Evolutionary conservation across 2,329 filamentous ascomycete species (phyloP), one percentile per base, ranked within the genome.

Genomic region (Ascochyta lentis): DNA sequence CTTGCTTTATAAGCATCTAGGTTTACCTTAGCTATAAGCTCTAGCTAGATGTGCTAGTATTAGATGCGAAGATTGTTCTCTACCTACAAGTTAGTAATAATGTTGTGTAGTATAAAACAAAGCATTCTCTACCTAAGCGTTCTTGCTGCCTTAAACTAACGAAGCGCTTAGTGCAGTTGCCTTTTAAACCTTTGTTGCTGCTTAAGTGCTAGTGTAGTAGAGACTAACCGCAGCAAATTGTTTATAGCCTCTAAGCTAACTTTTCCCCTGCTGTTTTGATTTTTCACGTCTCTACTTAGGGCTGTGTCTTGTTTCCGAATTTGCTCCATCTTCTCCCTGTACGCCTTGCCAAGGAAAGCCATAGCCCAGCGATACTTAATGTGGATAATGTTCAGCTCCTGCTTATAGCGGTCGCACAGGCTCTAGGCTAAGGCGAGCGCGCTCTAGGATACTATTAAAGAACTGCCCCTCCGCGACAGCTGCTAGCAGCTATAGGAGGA

Each of bases 331-430:
- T 44, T 47, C 42, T 49, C 24, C 13, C 22, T 35, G 31, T 43
- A 50, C 3, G 39, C 39, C 39, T 43, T 37, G 47, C 39, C 7
- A 8, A 50, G 47, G 23, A 41, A 48, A 35, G 35, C 42, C 24
- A 19, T 27, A 3, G 48, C 42, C 54, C 16, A 56, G 49, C 42
- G 22, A 31, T 34, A 51, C 24, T 38, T 40, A 39, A 51, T 56
- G 7, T 51, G 23, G 13, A 56, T 41, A 5, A 41, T 37, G 6
- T 40, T 34, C 34, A 56, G n/a, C 46, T 46, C n/a, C 38, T 40
- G 15, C 37, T 56, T 12, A n/a, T 46, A 56, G 26, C 39, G n/a
- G 4, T 40, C 19, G 23, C 47, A 56, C 22, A 46, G 33, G 37
- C 24, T 41, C 53, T 41, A 56, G 41, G 47, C 46, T 6, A 38